Conservation (phyloP, 306 rosid species). For the Astragalus glycyphyllos region DNA sequence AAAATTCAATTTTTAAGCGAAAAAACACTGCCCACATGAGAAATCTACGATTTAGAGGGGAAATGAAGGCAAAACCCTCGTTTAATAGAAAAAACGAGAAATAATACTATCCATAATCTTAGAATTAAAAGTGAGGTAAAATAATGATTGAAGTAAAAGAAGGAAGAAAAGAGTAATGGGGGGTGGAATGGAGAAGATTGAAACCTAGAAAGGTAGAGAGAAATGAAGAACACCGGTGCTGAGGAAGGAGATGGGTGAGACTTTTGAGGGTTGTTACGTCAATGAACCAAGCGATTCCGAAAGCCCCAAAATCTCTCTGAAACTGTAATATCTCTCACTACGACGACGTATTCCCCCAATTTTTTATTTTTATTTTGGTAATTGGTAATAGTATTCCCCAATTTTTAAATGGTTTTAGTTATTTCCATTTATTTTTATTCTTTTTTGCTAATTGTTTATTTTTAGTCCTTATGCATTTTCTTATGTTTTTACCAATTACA, state of each 20-base stretch:
- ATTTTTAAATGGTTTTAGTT: too few relatives aligned
- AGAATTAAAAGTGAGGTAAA: slow-evolving; percentile 6
- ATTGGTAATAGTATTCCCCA: too few relatives aligned
- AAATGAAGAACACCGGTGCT: slow-evolving; percentile 35
- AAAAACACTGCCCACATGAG: neutral
- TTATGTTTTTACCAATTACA: too few relatives aligned
- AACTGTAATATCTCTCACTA: neutral
- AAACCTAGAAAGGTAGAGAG: slow-evolving; percentile 49
- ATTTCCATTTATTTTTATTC: too few relatives aligned
- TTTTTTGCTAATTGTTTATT: too few relatives aligned
- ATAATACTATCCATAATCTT: neutral
- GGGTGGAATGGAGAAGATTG: neutral
- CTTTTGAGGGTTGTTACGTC: neutral
- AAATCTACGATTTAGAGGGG: neutral
- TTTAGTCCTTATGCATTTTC: too few relatives aligned
- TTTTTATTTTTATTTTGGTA: too few relatives aligned
- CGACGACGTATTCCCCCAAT: slow-evolving; percentile 41
- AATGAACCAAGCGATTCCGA: slow-evolving; percentile 33
- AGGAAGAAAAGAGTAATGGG: neutral
- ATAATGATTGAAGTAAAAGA: slow-evolving; percentile 8
- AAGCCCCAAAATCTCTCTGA: slow-evolving; percentile 27
- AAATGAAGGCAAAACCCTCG: neutral
- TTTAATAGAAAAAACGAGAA: neutral
- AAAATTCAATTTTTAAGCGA: neutral
- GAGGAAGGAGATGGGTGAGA: slow-evolving; percentile 11